Conservation (phyloP, 1,139 yeast species). For the Kodamaea plutei region DNA sequence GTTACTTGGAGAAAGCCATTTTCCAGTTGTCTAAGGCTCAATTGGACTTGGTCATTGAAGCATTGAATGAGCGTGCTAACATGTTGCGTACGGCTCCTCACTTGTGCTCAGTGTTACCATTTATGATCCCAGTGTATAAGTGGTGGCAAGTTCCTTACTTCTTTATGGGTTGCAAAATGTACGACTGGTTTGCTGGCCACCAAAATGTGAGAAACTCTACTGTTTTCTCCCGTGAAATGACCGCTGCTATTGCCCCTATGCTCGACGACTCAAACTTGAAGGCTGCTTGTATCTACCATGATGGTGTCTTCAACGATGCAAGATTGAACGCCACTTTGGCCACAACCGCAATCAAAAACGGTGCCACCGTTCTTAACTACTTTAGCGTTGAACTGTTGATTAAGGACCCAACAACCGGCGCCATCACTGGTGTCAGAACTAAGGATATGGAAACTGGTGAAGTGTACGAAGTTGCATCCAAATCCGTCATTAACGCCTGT, state of each 20-base stretch:
- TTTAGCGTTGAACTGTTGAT: slow-evolving; percentile 72
- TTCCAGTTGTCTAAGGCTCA: slow-evolving; percentile 89
- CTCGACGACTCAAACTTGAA: slow-evolving; percentile 74
- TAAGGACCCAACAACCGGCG: slow-evolving; percentile 51
- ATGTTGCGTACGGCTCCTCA: slow-evolving; percentile 93
- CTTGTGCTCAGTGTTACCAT: slow-evolving; percentile 80
- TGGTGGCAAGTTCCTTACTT: slow-evolving; percentile 97
- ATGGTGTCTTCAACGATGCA: slow-evolving; percentile 91
- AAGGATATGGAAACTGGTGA: slow-evolving; percentile 71
- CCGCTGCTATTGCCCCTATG: slow-evolving; percentile 83
- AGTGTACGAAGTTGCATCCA: slow-evolving; percentile 56
- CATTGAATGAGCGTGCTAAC: slow-evolving; percentile 86
- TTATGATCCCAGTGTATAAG: slow-evolving; percentile 90
- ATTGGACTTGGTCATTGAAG: slow-evolving; percentile 88
- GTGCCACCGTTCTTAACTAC: slow-evolving; percentile 89
- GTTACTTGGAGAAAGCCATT: slow-evolving; percentile 92
- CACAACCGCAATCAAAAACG: slow-evolving; percentile 76
- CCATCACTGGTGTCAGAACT: slow-evolving; percentile 73
- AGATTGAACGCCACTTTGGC: slow-evolving; percentile 88
- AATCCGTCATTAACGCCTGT: slow-evolving; percentile 84
- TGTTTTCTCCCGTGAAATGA: slow-evolving; percentile 62
- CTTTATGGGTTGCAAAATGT: slow-evolving; percentile 87
- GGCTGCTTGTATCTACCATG: slow-evolving; percentile 92
- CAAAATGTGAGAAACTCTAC: slow-evolving; percentile 82
- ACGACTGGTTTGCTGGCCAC: slow-evolving; percentile 88